Conservation (phyloP, 1,284 basidiomycete genomes). For the Schizophyllum commune region DNA sequence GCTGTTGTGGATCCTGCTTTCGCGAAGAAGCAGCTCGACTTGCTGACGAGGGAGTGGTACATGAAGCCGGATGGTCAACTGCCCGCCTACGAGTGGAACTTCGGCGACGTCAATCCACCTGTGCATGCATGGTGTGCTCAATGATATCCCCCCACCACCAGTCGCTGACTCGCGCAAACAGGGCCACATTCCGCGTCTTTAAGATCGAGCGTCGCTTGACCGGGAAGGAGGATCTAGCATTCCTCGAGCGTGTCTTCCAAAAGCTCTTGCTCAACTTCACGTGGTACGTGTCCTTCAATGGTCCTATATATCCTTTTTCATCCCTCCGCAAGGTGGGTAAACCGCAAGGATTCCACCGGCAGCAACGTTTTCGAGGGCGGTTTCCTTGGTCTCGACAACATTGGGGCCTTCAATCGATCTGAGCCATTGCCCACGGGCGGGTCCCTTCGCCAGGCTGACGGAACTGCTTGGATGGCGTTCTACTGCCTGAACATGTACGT, state of each 20-base stretch:
- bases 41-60: constrained; percentile 98
- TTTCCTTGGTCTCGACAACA: constrained; percentile 97
- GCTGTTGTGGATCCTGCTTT: constrained; percentile 93
- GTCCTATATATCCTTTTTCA: background rate
- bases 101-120: constrained; percentile 93
- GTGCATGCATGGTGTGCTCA: constrained; percentile 83
- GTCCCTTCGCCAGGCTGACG: constrained; percentile 89
- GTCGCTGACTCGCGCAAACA: constrained; percentile 17
- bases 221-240: constrained; percentile 84
- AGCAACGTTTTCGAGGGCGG: constrained; percentile 98
- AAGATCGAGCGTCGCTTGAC: constrained; percentile 96
- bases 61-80: constrained; percentile 98
- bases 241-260: constrained; percentile 97
- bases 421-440: constrained; percentile 94
- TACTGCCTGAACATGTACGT: constrained; percentile 90
- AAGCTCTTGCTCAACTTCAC: constrained; percentile 96
- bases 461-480: constrained; percentile 99
- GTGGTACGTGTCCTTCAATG: constrained; percentile 44
- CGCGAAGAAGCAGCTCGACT: constrained; percentile 95
- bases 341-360: constrained; percentile 92
- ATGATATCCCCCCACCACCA: background rate
- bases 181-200: constrained; percentile 95
- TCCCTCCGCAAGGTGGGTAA: constrained; percentile 75
- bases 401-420: constrained; percentile 96
- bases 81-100: constrained; percentile 99